These are phyloP conservation scores for Vigna mungo DNA, from an alignment of 306 rosid species.

Conservation along the genomic window DNA sequence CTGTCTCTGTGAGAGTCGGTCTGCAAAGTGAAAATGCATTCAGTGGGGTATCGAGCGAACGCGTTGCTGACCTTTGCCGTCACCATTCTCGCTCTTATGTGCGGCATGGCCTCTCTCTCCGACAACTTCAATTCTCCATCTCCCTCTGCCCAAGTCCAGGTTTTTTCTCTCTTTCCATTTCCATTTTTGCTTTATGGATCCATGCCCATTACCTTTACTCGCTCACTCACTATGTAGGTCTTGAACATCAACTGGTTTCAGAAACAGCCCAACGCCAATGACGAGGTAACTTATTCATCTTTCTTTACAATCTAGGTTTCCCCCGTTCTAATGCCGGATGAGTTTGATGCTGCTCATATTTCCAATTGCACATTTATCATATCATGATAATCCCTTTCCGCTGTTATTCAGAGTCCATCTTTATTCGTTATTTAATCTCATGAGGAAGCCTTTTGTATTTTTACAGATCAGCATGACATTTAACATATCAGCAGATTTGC, in stretches of 20 bases:
- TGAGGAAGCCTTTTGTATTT: constrained; percentile 25
- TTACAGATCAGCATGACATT: constrained; percentile 87
- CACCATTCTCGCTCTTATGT: constrained; percentile 75
- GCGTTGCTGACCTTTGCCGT: constrained; percentile 81
- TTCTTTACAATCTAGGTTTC: too few species aligned
- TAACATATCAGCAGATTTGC: constrained; percentile 85
- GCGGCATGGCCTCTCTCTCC: constrained; percentile 76
- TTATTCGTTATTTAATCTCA: constrained; percentile 13
- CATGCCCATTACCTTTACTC: background rate
- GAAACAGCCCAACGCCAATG: constrained; percentile 75
- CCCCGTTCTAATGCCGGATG: too few species aligned
- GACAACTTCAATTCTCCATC: constrained; percentile 71
- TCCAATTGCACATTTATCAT: too few species aligned
- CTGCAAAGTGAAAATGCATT: constrained; percentile 58
- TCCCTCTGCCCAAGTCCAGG: constrained; percentile 77
- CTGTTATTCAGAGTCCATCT: background rate
- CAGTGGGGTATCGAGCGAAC: constrained; percentile 80
- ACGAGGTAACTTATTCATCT: constrained; percentile 57
- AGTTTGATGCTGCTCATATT: too few species aligned
- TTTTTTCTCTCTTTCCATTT: constrained; percentile 1
- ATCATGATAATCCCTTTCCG: too few species aligned
- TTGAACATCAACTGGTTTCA: constrained; percentile 76
- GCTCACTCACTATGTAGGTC: constrained; percentile 46
- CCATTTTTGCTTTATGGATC: background rate
- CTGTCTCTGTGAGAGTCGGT: background rate